These are phyloP conservation scores for Dictyophora rubrovolvata DNA, from an alignment of 768 basidiomycete species.

Conservation along the genomic window DNA sequence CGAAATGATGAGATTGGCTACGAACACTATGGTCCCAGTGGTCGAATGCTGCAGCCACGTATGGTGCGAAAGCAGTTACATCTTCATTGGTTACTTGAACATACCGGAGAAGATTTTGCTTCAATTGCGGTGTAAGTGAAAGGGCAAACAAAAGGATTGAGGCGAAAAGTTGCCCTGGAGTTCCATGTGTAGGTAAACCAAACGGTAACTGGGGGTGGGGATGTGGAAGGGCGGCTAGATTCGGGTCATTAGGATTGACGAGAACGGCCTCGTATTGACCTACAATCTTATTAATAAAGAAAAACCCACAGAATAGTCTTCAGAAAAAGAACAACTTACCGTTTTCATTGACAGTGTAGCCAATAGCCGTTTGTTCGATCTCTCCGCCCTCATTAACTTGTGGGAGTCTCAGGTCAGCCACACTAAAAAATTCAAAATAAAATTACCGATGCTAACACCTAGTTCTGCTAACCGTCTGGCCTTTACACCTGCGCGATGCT, in stretches of 20 bases:
- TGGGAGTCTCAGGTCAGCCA: constrained; percentile 13
- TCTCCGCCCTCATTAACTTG: constrained; percentile 5
- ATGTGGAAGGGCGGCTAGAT: constrained; percentile 16
- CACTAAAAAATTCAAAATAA: constrained; percentile 7
- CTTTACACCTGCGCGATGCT: constrained; percentile 71
- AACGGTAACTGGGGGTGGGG: constrained; percentile 32
- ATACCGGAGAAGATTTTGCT: constrained; percentile 62
- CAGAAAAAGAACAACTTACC: constrained; percentile 24
- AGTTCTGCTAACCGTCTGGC: constrained; percentile 72
- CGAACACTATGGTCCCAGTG: constrained; percentile 75
- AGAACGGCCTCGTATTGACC: constrained; percentile 22
- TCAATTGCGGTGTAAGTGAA: constrained; percentile 62
- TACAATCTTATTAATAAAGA: constrained; percentile 29
- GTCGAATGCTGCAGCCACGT: constrained; percentile 79
- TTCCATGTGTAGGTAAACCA: constrained; percentile 37
- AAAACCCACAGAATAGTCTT: constrained; percentile 21
- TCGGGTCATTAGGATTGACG: constrained; percentile 25
- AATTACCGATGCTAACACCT: constrained; percentile 63
- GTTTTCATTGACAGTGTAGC: constrained; percentile 42
- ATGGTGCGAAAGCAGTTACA: constrained; percentile 63
- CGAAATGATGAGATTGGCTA: constrained; percentile 1
- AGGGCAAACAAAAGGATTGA: constrained; percentile 69
- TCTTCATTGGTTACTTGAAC: constrained; percentile 73
- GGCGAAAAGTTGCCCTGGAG: constrained; percentile 70
- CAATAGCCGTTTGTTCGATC: constrained; percentile 7